These are phyloP conservation scores for Prunus davidiana DNA, from an alignment of 306 rosid genomes.

Conservation along the genomic window DNA sequence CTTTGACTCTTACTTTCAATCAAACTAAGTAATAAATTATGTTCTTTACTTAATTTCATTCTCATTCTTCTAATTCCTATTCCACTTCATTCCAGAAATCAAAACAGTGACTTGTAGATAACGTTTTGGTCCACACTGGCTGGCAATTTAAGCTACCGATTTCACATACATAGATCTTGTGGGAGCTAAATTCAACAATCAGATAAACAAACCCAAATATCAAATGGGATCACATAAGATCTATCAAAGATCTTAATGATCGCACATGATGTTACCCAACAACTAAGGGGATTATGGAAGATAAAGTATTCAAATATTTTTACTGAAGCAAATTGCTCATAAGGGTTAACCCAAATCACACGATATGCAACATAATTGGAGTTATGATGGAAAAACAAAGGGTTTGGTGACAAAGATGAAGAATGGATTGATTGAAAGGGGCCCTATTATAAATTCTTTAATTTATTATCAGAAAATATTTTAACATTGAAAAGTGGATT, in stretches of 20 bases:
- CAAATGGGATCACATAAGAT: constrained; percentile 7
- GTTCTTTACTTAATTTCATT: too few relatives aligned
- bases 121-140: background rate
- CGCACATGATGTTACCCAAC: background rate
- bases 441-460: background rate
- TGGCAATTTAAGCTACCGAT: background rate
- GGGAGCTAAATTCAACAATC: background rate
- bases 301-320: background rate
- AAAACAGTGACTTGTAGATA: background rate
- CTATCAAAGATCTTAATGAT: background rate
- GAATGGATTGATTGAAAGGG: background rate
- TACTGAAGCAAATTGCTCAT: too few relatives aligned
- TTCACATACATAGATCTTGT: background rate
- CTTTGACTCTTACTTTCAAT: too few relatives aligned
- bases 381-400: background rate
- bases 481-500: too few relatives aligned
- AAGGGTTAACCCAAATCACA: background rate
- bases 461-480: background rate
- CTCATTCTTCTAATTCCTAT: background rate
- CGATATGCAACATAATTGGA: background rate
- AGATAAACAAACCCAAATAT: constrained; percentile 3
- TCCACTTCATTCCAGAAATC: background rate
- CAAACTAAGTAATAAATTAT: too few relatives aligned
- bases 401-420: background rate
- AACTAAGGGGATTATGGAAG: background rate